Evolutionary conservation across 495 filamentous ascomycete genomes (phyloP).

Genomic region (Schizothecium vesticola): DNA sequence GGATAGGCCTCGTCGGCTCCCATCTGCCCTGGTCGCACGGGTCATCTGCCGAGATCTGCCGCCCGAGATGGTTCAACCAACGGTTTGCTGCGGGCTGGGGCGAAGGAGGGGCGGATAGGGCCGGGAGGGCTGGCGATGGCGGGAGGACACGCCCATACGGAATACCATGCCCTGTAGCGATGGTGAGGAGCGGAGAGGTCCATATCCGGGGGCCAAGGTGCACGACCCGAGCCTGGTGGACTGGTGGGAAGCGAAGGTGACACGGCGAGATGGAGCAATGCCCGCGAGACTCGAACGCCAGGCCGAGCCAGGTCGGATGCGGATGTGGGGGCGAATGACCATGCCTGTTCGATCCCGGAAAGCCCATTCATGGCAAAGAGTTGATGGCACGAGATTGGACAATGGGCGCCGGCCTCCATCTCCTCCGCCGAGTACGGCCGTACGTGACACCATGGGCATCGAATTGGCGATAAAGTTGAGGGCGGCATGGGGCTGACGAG

Average conservation of each 20-base stretch:
- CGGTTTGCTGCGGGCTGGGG: not conserved
- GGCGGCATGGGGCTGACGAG: not conserved
- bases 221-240: not conserved
- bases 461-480: not conserved
- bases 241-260: not conserved
- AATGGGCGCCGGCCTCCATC: not conserved
- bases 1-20: too few species aligned
- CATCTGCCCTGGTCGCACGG: conserved; percentile 18
- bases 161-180: too few species aligned
- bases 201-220: not conserved
- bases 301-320: not conserved
- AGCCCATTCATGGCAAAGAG: not conserved
- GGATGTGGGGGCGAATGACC: not conserved
- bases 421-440: not conserved
- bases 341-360: not conserved
- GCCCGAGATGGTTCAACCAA: not conserved
- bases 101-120: not conserved
- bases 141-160: not conserved
- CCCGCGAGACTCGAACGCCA: not conserved
- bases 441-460: not conserved
- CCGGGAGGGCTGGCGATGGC: not conserved
- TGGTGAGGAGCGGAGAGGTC: not conserved
- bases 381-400: not conserved
- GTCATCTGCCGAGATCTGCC: conserved; percentile 21
- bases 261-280: not conserved